Conservation (phyloP, 208 protist species). For the Leishmania braziliensis region DNA sequence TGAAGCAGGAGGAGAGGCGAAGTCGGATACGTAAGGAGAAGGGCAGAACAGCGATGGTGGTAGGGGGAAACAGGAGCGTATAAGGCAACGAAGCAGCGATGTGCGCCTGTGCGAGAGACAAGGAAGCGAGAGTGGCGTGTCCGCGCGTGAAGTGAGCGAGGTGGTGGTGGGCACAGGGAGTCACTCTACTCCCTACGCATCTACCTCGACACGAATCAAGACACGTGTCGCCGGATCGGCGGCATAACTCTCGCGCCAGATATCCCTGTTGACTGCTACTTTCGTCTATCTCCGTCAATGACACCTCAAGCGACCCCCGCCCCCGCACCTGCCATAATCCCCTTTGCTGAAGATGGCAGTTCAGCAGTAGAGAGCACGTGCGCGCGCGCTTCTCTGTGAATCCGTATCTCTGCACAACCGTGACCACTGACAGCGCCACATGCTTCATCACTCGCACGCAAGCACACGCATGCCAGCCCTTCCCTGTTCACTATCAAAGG, state of each 20-base stretch:
- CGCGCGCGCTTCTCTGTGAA: neutral
- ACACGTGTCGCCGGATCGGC: neutral
- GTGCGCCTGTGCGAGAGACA: neutral
- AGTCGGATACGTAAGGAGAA: neutral
- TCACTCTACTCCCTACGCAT: neutral
- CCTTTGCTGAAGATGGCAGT: neutral
- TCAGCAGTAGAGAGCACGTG: neutral
- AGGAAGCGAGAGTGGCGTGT: neutral
- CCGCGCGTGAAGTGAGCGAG: neutral
- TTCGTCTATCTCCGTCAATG: neutral
- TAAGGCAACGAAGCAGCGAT: too few species aligned
- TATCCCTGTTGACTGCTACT: neutral
- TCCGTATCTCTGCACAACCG: neutral
- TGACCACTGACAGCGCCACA: neutral
- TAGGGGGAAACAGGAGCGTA: neutral
- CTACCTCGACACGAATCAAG: neutral
- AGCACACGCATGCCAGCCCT: neutral
- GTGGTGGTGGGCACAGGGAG: neutral
- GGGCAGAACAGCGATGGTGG: neutral
- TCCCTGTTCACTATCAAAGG: neutral
- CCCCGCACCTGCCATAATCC: neutral
- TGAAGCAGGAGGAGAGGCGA: neutral
- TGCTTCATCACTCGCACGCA: neutral
- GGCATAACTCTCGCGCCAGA: neutral
- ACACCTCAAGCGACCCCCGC: neutral